A percentile compares a stretch with the other conserved stretches of the same genome.
Conservation (phyloP, 495 filamentous ascomycete species). For the Xylaria telfairii region DNA sequence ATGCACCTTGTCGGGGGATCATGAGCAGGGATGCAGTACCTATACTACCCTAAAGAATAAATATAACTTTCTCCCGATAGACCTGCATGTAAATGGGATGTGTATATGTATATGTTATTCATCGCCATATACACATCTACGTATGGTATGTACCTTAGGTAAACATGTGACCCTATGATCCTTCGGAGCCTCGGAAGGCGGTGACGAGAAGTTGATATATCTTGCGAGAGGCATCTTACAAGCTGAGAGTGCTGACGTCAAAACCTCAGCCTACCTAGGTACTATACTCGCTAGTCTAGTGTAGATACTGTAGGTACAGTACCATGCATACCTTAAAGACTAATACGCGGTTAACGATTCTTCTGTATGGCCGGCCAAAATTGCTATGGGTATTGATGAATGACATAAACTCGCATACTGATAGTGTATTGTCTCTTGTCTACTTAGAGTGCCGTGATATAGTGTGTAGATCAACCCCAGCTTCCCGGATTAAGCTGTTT, state of each 20-base stretch:
- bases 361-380: too few relatives aligned
- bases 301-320: too few relatives aligned
- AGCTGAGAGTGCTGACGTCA: not conserved
- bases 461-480: too few relatives aligned
- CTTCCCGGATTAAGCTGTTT: not conserved
- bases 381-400: too few relatives aligned
- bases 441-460: not conserved
- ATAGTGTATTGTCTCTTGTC: not conserved
- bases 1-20: not conserved
- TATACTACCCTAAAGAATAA: conserved; percentile 4
- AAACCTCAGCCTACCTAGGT: not conserved
- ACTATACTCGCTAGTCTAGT: too few relatives aligned
- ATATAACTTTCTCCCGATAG: not conserved
- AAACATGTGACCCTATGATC: not conserved
- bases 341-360: too few relatives aligned
- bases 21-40: not conserved
- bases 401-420: too few relatives aligned
- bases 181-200: not conserved
- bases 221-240: conserved; percentile 2
- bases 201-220: not conserved
- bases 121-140: too few relatives aligned
- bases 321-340: too few relatives aligned
- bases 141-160: not conserved
- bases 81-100: not conserved
- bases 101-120: not conserved